phyloP scores from a whole-genome alignment of 352 stramenopile genomes.

The Pythium periplocum region DNA sequence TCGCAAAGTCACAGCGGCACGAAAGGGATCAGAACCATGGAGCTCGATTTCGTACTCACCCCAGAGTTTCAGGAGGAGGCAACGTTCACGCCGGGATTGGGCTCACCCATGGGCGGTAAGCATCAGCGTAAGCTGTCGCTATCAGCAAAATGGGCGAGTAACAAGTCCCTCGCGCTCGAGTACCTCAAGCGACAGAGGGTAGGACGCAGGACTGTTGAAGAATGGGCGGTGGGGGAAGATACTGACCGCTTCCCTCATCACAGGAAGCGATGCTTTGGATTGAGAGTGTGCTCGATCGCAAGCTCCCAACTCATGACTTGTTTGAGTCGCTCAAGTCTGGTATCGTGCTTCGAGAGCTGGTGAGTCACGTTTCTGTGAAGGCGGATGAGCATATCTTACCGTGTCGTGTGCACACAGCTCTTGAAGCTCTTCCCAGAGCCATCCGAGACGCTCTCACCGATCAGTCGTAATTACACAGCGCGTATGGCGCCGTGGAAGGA shows the following conservation, averaged over 20 bases:
- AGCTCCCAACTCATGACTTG: slow-evolving; percentile 48
- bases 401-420: slow-evolving; percentile 20
- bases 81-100: slow-evolving; percentile 16
- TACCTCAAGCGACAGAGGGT: slow-evolving; percentile 69
- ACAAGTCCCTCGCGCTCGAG: slow-evolving; percentile 66
- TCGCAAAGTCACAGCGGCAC: not conserved
- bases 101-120: slow-evolving; percentile 57
- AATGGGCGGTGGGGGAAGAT: not conserved
- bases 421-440: slow-evolving; percentile 48
- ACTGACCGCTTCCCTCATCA: not conserved
- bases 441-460: slow-evolving; percentile 50
- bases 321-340: slow-evolving; percentile 67
- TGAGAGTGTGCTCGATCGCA: slow-evolving; percentile 51
- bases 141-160: slow-evolving; percentile 71
- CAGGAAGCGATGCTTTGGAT: slow-evolving; percentile 75
- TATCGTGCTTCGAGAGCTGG: slow-evolving; percentile 69
- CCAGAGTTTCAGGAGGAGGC: slow-evolving; percentile 24
- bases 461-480: slow-evolving; percentile 65
- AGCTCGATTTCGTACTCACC: slow-evolving; percentile 31
- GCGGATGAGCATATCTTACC: not conserved
- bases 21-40: slow-evolving; percentile 20
- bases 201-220: slow-evolving; percentile 1
- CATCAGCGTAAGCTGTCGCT: slow-evolving; percentile 62
- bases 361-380: slow-evolving; percentile 8
- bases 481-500: slow-evolving; percentile 83